Base-by-base conservation (phyloP, 257 asterid species). In the Nicotiana obtusifolia region DNA sequence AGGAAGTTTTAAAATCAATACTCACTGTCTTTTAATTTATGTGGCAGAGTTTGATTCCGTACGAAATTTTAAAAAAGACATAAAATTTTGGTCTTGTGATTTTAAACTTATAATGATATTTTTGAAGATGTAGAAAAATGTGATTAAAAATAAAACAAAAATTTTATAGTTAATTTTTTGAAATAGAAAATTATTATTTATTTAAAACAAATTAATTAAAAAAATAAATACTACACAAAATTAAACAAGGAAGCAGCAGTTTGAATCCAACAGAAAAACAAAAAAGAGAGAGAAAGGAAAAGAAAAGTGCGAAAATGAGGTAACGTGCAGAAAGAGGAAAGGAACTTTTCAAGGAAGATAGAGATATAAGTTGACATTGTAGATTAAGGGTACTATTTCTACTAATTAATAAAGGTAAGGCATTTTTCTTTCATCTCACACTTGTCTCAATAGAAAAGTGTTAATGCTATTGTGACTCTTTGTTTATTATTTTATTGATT, bases 341-440 rank as follows among this genome's bases (percentile, higher is more conserved):
- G 66, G 82, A 68, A 65, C 26, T 33, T 59, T 52, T 65, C 62
- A 66, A 66, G 76, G 60, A 66, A 76, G 64, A 54, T 17, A 35
- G 26, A 7, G 59, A 52, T 7, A 37, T 57, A 9, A 77, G 80
- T 84, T 81, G 87, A 84, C 87, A 69, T 77, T 57, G 78, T 30
- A 3, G 47, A 65, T 30, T 65, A 41, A 41, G 49, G 9, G 13
- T 41, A 8, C 49, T 15, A 52, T 14, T 52, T 52, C 17, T 52
- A 52, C 19, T 52, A 68, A n/a, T 69, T 37, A 26, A 41, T 0
- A n/a, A 37, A 68, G 31, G 41, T 30, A 35, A 66, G 11, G 26
- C 31, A 5, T 37, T 1, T n/a, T 2, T 37, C 11, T 28, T 64
- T 7, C 1, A 4, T 15, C n/a, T 4, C 56, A 37, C 49, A 37